These are phyloP conservation scores for Coemansia nantahalensis DNA, from an alignment of 192 early-diverging fungal genomes.

Conservation along the genomic window DNA sequence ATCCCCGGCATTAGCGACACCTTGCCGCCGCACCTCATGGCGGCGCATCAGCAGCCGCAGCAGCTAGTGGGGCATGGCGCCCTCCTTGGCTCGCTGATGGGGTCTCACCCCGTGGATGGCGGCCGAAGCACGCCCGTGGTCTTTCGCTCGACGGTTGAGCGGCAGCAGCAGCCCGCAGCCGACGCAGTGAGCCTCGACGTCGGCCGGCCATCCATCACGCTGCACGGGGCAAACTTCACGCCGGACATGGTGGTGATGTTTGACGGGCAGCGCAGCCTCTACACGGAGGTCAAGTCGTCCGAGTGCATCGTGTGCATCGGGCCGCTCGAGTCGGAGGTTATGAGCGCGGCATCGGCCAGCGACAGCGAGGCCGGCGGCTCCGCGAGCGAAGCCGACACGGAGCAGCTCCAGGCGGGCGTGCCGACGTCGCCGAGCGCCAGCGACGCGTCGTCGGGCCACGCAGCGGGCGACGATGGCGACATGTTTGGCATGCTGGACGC, in stretches of 20 bases:
- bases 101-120: constrained; percentile 4
- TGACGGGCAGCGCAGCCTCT: constrained; percentile 53
- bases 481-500: constrained; percentile 7
- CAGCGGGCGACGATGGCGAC: constrained; percentile 12
- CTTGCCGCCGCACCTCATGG: no score
- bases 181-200: constrained; percentile 18
- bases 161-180: constrained; percentile 43
- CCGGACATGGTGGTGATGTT: constrained; percentile 72
- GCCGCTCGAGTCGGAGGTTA: constrained; percentile 36
- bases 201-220: constrained; percentile 39
- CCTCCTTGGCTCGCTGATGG: neutral
- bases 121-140: constrained; percentile 38
- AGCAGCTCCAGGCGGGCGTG: neutral
- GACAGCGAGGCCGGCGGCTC: no score
- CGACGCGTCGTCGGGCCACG: constrained; percentile 25
- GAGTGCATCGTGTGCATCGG: constrained; percentile 47
- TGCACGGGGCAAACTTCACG: constrained; percentile 70
- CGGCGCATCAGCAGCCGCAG: no score
- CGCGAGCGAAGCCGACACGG: no score
- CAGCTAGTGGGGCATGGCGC: no score
- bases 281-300: constrained; percentile 43
- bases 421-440: constrained; percentile 47
- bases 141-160: constrained; percentile 38
- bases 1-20: no score
- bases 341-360: neutral